Conservation (phyloP, 345 rosid species). For the Iberis pinnata region DNA sequence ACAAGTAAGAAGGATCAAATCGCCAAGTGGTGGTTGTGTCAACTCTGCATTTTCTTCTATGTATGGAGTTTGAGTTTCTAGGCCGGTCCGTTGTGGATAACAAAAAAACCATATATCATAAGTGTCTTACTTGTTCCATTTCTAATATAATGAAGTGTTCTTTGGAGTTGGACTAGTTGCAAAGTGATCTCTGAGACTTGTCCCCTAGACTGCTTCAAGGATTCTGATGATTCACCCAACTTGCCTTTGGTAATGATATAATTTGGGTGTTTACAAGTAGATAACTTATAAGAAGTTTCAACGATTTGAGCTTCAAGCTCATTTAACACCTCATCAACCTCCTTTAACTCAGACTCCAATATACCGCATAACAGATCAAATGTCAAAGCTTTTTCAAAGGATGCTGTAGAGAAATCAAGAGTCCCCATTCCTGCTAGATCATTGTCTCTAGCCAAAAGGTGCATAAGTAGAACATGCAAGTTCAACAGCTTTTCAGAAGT, state of each 20-base stretch:
- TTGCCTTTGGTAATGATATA: constrained; percentile 42
- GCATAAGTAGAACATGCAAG: constrained; percentile 66
- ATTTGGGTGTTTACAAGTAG: constrained; percentile 45
- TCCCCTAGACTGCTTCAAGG: constrained; percentile 52
- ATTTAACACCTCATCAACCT: constrained; percentile 61
- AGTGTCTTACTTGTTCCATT: constrained; percentile 41
- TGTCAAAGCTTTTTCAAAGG: constrained; percentile 59
- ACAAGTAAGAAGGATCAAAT: too few species aligned
- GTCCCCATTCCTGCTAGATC: constrained; percentile 44
- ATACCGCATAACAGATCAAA: constrained; percentile 64
- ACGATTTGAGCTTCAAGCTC: constrained; percentile 51
- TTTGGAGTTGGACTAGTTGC: constrained; percentile 55
- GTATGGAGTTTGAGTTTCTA: too few species aligned
- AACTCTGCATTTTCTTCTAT: too few species aligned
- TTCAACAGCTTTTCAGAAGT: constrained; percentile 59
- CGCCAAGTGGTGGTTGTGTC: too few species aligned
- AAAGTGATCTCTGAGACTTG: constrained; percentile 57
- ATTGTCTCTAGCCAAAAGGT: constrained; percentile 58
- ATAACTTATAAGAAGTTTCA: constrained; percentile 55
- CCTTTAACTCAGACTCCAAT: constrained; percentile 74
- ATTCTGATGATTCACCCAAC: constrained; percentile 49
- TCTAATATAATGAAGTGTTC: constrained; percentile 47
- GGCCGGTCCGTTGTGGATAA: too few species aligned
- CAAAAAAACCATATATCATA: background rate
- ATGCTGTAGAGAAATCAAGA: constrained; percentile 35